These are phyloP conservation scores for Trichosanthes cucumerina DNA, from an alignment of 306 rosid genomes.

Conservation along the genomic window DNA sequence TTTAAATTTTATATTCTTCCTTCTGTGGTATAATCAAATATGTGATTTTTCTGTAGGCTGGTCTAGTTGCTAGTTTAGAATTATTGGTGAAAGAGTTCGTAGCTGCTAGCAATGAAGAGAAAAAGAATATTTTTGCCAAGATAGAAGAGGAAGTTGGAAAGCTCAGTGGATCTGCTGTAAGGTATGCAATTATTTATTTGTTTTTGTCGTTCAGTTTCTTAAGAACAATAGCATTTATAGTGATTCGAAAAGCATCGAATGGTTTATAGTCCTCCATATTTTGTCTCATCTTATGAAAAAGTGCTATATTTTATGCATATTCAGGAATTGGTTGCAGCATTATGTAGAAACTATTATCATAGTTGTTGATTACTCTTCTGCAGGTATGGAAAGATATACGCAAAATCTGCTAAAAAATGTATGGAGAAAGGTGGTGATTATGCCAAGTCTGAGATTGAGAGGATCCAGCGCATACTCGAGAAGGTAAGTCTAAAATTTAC, in stretches of 20 bases:
- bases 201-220: not conserved
- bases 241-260: not conserved
- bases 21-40: constrained; percentile 4
- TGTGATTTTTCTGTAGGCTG: constrained; percentile 47
- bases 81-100: constrained; percentile 64
- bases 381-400: constrained; percentile 63
- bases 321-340: not conserved
- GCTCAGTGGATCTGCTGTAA: constrained; percentile 59
- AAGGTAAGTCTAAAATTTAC: constrained; percentile 31
- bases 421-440: constrained; percentile 69
- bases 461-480: constrained; percentile 66
- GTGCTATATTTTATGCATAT: not conserved
- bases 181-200: constrained; percentile 27
- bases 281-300: not conserved
- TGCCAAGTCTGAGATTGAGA: constrained; percentile 61
- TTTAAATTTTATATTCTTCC: not conserved
- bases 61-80: constrained; percentile 38
- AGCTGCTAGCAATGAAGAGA: constrained; percentile 43
- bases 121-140: constrained; percentile 38
- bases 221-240: not conserved
- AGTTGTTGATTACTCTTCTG: not conserved
- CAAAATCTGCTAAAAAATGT: constrained; percentile 55
- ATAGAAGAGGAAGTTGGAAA: constrained; percentile 68
- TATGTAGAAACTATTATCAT: not conserved
- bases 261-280: not conserved